Conservation (phyloP, 2,329 filamentous ascomycete species). For the Cercospora citrullina region DNA sequence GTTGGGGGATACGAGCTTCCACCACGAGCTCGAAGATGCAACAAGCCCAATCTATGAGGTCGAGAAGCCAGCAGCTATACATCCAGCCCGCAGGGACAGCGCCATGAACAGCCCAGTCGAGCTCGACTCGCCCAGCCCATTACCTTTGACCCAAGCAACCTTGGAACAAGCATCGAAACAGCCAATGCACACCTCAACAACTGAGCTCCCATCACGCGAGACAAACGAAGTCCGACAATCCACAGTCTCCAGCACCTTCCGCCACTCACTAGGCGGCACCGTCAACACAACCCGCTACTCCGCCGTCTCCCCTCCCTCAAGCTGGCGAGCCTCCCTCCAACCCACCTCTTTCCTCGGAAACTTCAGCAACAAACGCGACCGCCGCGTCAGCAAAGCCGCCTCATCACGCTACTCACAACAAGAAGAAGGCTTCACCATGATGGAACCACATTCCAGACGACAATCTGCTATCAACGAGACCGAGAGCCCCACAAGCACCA, state of each 20-base stretch:
- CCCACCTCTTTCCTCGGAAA: not conserved
- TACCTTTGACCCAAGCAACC: not conserved
- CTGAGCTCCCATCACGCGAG: not conserved
- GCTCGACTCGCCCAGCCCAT: not conserved
- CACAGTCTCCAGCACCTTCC: constrained; percentile 1
- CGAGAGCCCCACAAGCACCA: not conserved
- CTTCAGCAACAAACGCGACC: constrained; percentile 6
- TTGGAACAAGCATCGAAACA: not conserved
- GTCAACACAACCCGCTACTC: constrained; percentile 2
- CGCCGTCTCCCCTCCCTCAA: not conserved
- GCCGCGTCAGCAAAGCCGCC: constrained; percentile 4
- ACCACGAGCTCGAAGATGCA: constrained; percentile 6
- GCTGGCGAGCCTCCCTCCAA: constrained; percentile 1
- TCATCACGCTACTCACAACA: constrained; percentile 1
- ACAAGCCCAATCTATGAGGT: constrained; percentile 6
- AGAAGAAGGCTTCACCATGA: constrained; percentile 3
- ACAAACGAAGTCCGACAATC: not conserved
- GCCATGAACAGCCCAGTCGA: not conserved
- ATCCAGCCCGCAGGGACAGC: constrained; percentile 15
- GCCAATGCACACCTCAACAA: constrained; percentile 8
- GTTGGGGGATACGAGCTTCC: constrained; percentile 2
- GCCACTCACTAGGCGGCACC: constrained; percentile 3
- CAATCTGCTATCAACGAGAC: not conserved
- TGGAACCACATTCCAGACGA: not conserved
- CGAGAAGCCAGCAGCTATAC: constrained; percentile 13